These are phyloP conservation scores for Linanthus parryae DNA, from an alignment of 148 eudicot species.

Conservation along the genomic window DNA sequence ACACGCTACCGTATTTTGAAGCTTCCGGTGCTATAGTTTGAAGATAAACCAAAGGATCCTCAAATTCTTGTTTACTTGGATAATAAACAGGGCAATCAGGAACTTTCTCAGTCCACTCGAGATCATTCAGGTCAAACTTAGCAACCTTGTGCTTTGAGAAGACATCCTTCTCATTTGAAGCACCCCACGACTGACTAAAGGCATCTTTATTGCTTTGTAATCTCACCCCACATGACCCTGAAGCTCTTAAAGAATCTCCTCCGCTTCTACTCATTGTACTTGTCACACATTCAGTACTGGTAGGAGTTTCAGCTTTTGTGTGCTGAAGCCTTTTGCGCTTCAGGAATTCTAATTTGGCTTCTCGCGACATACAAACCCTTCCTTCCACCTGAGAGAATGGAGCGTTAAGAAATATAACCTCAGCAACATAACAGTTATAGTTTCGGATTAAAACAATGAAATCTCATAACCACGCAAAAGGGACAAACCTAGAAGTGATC, in stretches of 20 bases:
- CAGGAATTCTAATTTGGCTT: constrained; percentile 70
- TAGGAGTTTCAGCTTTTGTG: constrained; percentile 38
- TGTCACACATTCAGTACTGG: constrained; percentile 21
- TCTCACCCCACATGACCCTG: constrained; percentile 57
- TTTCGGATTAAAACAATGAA: no score
- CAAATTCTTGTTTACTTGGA: constrained; percentile 85
- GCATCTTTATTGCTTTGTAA: constrained; percentile 27
- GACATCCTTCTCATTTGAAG: constrained; percentile 31
- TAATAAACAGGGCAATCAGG: constrained; percentile 77
- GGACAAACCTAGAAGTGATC: no score
- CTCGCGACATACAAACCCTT: constrained; percentile 59
- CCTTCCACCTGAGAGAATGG: constrained; percentile 99
- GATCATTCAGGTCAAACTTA: constrained; percentile 47
- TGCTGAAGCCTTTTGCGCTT: constrained; percentile 82
- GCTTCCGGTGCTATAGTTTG: constrained; percentile 91
- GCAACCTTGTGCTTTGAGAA: constrained; percentile 43
- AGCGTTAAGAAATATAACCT: no score
- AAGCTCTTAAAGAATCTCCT: constrained; percentile 68
- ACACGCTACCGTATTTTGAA: constrained; percentile 93
- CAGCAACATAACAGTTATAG: no score
- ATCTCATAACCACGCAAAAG: no score
- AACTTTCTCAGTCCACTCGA: constrained; percentile 69
- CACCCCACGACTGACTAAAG: constrained; percentile 20
- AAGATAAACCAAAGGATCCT: constrained; percentile 83
- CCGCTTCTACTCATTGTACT: constrained; percentile 60